Evolutionary conservation across 192 early-diverging fungal species (phyloP).

Genomic region (Lobosporangium transversale): DNA sequence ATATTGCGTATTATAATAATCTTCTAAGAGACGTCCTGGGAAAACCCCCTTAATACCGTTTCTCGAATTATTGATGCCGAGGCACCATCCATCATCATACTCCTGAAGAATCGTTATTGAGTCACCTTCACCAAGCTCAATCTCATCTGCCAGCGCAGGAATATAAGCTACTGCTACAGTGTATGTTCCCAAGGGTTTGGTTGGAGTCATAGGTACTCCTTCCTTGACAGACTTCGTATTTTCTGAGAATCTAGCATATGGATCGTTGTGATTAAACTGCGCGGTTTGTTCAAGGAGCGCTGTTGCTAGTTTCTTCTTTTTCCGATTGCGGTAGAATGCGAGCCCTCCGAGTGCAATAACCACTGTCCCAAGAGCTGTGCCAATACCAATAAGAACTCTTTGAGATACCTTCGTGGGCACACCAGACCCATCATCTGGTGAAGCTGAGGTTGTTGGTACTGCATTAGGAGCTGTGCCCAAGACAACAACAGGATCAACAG

Average conservation of each 20-base stretch:
- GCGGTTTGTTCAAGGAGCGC: slow-evolving; percentile 38
- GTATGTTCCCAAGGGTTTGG: slow-evolving; percentile 56
- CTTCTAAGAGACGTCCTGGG: slow-evolving; percentile 64
- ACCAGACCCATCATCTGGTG: slow-evolving; percentile 3
- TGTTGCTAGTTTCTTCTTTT: slow-evolving; percentile 43
- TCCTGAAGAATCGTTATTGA: slow-evolving; percentile 61
- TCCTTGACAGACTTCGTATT: slow-evolving; percentile 15
- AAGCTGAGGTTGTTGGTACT: background rate
- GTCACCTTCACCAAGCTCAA: slow-evolving; percentile 64
- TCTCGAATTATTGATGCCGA: slow-evolving; percentile 62
- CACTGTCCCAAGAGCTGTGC: slow-evolving; percentile 33
- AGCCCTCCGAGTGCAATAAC: slow-evolving; percentile 37
- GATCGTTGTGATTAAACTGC: slow-evolving; percentile 54
- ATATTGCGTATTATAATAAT: slow-evolving; percentile 34
- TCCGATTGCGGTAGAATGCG: slow-evolving; percentile 41
- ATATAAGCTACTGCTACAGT: slow-evolving; percentile 58
- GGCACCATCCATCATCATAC: slow-evolving; percentile 72
- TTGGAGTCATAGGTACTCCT: slow-evolving; percentile 30
- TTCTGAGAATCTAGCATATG: slow-evolving; percentile 42
- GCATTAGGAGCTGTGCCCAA: background rate
- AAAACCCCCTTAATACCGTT: slow-evolving; percentile 61
- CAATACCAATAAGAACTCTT: slow-evolving; percentile 32
- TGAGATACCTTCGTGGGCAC: slow-evolving; percentile 36
- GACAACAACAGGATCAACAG: background rate
- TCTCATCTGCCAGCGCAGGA: slow-evolving; percentile 65